Percentiles rank a stretch among this genome's conserved stretches.
phyloP scores from a whole-genome alignment of 2,329 filamentous ascomycete genomes.

The Metarhizium guizhouense region DNA sequence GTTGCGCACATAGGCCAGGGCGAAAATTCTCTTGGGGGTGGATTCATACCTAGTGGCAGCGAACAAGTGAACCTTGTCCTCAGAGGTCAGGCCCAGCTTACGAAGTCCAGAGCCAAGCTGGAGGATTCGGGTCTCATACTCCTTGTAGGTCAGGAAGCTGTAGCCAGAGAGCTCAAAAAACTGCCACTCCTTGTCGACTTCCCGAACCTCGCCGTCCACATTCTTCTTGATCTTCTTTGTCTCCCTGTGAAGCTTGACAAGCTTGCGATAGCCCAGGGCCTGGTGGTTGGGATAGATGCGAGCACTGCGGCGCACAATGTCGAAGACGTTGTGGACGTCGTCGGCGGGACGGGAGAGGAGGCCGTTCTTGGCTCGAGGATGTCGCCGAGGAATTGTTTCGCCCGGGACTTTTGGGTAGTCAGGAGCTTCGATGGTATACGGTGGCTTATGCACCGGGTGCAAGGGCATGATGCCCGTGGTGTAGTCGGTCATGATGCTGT shows the following conservation, averaged over 20 bases:
- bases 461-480: conserved; percentile 39
- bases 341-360: conserved; percentile 57
- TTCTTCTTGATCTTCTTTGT: conserved; percentile 86
- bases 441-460: conserved; percentile 56
- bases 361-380: conserved; percentile 61
- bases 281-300: conserved; percentile 52
- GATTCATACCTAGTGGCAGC: conserved; percentile 63
- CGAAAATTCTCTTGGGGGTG: not conserved
- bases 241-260: conserved; percentile 72
- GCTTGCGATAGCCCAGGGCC: conserved; percentile 61
- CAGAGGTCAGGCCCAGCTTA: conserved; percentile 59
- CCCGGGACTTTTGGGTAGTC: conserved; percentile 61
- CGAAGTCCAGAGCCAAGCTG: conserved; percentile 65
- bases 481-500: conserved; percentile 19
- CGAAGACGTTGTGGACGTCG: conserved; percentile 68
- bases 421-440: conserved; percentile 65
- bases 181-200: conserved; percentile 86
- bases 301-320: conserved; percentile 65
- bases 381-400: conserved; percentile 76
- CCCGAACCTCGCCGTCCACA: conserved; percentile 66
- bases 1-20: not conserved
- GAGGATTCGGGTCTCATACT: conserved; percentile 64
- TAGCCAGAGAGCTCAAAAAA: conserved; percentile 79
- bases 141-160: conserved; percentile 66
- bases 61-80: conserved; percentile 70